These are phyloP conservation scores for Chlorella sp. DNA, from an alignment of 139 green algal genomes.

Conservation along the genomic window DNA sequence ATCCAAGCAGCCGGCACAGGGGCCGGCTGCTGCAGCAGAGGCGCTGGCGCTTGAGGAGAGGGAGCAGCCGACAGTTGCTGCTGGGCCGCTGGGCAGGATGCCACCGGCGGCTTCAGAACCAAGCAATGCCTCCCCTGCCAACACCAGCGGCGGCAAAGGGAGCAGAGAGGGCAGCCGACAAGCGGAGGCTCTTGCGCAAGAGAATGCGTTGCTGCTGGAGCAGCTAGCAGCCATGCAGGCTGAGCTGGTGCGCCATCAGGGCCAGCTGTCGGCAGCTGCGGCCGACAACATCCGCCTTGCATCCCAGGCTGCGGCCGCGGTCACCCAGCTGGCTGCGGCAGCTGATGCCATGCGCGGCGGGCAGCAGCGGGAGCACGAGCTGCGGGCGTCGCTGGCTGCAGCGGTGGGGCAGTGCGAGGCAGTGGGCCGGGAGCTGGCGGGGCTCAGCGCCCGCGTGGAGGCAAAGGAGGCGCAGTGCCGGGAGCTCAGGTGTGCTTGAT, in stretches of 20 bases:
- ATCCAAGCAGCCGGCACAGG: background rate
- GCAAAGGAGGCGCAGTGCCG: background rate
- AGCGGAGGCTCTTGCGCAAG: background rate
- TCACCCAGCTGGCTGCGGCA: constrained; percentile 29
- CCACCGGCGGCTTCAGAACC: no score
- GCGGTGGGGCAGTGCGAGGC: constrained; percentile 34
- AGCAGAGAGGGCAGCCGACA: background rate
- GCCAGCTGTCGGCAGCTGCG: constrained; percentile 26
- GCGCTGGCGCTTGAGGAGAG: background rate
- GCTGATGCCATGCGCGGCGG: background rate
- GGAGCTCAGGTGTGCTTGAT: constrained; percentile 3
- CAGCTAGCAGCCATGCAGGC: constrained; percentile 6
- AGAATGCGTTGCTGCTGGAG: constrained; percentile 22
- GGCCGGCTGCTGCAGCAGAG: background rate
- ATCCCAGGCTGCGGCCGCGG: background rate
- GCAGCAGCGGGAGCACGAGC: background rate
- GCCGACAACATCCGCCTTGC: constrained; percentile 24
- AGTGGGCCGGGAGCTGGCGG: constrained; percentile 31
- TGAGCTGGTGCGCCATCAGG: constrained; percentile 24
- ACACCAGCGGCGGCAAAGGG: no score
- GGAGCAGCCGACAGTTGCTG: no score
- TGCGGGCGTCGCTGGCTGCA: constrained; percentile 13
- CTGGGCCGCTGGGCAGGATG: no score
- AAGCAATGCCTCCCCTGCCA: no score
- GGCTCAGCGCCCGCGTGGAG: constrained; percentile 18